Evolutionary conservation across 176 grass and related monocot species (phyloP).

Genomic region (Musa schizocarpa): DNA sequence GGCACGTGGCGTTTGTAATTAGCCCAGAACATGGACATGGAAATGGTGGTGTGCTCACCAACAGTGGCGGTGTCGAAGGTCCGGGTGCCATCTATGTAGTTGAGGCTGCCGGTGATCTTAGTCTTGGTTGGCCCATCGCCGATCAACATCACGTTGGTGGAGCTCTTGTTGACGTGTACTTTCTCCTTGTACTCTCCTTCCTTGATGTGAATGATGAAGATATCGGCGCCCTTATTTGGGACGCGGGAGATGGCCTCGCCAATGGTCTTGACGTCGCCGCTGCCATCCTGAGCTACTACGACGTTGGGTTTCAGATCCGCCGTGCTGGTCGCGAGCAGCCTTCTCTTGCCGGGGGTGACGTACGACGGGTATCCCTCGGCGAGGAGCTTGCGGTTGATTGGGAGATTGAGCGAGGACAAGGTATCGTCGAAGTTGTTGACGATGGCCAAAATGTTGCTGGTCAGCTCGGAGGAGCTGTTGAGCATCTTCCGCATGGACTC

Average conservation of each 20-base stretch:
- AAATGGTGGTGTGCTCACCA: constrained; percentile 11
- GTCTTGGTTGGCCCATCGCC: constrained; percentile 46
- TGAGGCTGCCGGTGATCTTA: constrained; percentile 37
- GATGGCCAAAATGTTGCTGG: constrained; percentile 3
- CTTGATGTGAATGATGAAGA: constrained; percentile 64
- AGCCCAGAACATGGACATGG: neutral
- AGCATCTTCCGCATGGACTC: neutral
- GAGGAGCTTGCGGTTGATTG: neutral
- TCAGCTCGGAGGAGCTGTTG: neutral
- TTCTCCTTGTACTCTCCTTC: constrained; percentile 52
- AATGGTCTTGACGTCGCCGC: constrained; percentile 60
- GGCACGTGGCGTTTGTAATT: neutral
- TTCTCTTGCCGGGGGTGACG: neutral
- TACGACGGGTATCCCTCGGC: neutral
- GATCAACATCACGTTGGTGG: constrained; percentile 40
- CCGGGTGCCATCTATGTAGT: constrained; percentile 31
- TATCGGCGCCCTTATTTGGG: constrained; percentile 14
- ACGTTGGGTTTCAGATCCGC: constrained; percentile 5
- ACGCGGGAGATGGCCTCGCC: constrained; percentile 39
- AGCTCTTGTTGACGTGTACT: constrained; percentile 31
- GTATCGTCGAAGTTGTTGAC: neutral
- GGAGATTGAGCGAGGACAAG: neutral
- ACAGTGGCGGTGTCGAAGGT: constrained; percentile 67
- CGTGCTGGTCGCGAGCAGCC: neutral
- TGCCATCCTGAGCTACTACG: constrained; percentile 51